phyloP scores from a whole-genome alignment of 2,329 filamentous ascomycete genomes.

The Botrytis tulipae region DNA sequence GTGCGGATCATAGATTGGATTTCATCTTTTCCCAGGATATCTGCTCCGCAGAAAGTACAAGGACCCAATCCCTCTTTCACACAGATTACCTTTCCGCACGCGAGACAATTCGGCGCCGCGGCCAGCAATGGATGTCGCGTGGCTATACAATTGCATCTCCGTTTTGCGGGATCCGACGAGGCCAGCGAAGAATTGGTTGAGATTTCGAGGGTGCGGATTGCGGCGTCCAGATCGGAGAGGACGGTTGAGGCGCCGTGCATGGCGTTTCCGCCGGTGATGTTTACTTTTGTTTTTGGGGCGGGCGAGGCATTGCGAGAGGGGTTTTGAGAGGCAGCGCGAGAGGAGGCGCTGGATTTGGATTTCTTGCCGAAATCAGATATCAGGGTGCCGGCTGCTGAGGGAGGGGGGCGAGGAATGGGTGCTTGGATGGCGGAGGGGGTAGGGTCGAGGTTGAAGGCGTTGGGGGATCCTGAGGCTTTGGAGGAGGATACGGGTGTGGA shows the following conservation, averaged over 20 bases:
- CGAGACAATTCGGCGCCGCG: constrained; percentile 90
- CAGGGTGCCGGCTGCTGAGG: constrained; percentile 70
- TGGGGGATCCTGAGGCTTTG: constrained; percentile 34
- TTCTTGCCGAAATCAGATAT: constrained; percentile 73
- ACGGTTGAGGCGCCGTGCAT: constrained; percentile 80
- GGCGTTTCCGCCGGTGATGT: constrained; percentile 71
- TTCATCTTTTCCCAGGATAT: constrained; percentile 69
- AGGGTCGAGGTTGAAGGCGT: constrained; percentile 45
- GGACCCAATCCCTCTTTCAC: constrained; percentile 91
- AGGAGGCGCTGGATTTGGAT: constrained; percentile 50
- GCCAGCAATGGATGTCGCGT: constrained; percentile 81
- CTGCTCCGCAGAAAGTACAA: constrained; percentile 82
- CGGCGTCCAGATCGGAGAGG: constrained; percentile 69
- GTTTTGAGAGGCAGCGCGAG: constrained; percentile 49
- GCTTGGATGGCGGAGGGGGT: constrained; percentile 51
- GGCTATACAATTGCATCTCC: constrained; percentile 84
- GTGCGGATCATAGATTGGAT: constrained; percentile 83
- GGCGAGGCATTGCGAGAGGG: constrained; percentile 39
- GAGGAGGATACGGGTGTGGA: constrained; percentile 41
- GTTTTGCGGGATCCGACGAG: constrained; percentile 49
- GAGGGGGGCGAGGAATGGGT: constrained; percentile 42
- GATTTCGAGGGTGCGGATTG: constrained; percentile 87
- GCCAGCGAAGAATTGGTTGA: constrained; percentile 76
- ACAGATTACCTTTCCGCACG: constrained; percentile 93
- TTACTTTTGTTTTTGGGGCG: constrained; percentile 59